Evolutionary conservation across 139 green algal species (phyloP).

Genomic region (Medakamo hakoo): DNA sequence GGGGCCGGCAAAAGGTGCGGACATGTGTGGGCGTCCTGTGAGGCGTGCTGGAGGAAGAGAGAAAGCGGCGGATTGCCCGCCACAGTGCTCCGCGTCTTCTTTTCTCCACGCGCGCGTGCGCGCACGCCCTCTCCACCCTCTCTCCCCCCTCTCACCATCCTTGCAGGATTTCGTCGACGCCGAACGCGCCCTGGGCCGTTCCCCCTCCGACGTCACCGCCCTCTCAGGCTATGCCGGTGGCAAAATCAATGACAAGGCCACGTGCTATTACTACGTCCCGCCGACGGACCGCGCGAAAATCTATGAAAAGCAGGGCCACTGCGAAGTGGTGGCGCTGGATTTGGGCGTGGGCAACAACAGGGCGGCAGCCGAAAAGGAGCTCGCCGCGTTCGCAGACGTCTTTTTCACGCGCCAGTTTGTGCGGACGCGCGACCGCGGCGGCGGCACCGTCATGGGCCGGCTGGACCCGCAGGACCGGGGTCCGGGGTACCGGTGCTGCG

Average conservation of each 20-base stretch:
- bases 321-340: conserved; percentile 47
- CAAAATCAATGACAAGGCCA: too few relatives aligned
- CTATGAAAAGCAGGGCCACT: conserved; percentile 58
- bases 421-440: conserved; percentile 13
- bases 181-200: conserved; percentile 33
- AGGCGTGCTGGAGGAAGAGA: too few relatives aligned
- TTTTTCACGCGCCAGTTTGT: conserved; percentile 39
- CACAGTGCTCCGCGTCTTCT: too few relatives aligned
- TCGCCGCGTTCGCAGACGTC: conserved; percentile 36
- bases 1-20: conserved; percentile 45
- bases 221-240: too few relatives aligned
- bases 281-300: conserved; percentile 18
- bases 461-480: conserved; percentile 53
- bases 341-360: conserved; percentile 13
- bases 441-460: conserved; percentile 24
- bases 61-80: too few relatives aligned
- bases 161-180: conserved; percentile 45
- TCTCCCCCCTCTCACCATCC: too few relatives aligned
- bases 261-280: conserved; percentile 73
- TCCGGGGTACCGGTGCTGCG: conserved; percentile 61
- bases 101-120: too few relatives aligned
- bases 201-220: conserved; percentile 17
- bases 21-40: too few relatives aligned
- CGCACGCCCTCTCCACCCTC: too few relatives aligned
- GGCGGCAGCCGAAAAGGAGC: conserved; percentile 11